These are phyloP conservation scores for Dendrobium huoshanense DNA, from an alignment of 106 monocot species.

Conservation along the genomic window DNA sequence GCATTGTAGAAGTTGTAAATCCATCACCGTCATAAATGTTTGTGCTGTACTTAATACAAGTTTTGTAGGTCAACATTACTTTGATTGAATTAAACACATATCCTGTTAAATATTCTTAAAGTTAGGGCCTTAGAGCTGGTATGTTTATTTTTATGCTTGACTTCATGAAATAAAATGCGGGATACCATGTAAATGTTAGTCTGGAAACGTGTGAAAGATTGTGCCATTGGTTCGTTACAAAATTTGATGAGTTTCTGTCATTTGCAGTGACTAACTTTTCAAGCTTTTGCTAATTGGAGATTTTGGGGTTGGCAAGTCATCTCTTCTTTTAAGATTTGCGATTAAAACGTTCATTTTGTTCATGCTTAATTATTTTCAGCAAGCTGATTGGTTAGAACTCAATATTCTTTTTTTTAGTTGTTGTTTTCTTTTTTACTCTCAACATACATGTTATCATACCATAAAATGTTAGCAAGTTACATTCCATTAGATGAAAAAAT, in stretches of 20 bases:
- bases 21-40: too few relatives aligned
- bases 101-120: neutral
- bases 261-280: slow-evolving; percentile 54
- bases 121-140: neutral
- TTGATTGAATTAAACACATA: neutral
- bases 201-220: too few relatives aligned
- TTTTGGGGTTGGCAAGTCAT: slow-evolving; percentile 52
- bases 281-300: slow-evolving; percentile 56
- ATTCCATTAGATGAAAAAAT: neutral
- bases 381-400: neutral
- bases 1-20: neutral
- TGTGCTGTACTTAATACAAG: neutral
- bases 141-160: neutral
- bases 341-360: slow-evolving; percentile 3
- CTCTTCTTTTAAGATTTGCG: slow-evolving; percentile 53
- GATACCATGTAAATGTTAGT: neutral
- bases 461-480: neutral
- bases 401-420: neutral
- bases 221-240: neutral
- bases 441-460: neutral
- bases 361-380: neutral
- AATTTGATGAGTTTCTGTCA: slow-evolving; percentile 8
- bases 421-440: neutral
- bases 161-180: neutral
- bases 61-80: neutral